These are phyloP conservation scores for Curvularia verruculosa DNA, from an alignment of 2,329 filamentous ascomycete genomes.

Conservation along the genomic window DNA sequence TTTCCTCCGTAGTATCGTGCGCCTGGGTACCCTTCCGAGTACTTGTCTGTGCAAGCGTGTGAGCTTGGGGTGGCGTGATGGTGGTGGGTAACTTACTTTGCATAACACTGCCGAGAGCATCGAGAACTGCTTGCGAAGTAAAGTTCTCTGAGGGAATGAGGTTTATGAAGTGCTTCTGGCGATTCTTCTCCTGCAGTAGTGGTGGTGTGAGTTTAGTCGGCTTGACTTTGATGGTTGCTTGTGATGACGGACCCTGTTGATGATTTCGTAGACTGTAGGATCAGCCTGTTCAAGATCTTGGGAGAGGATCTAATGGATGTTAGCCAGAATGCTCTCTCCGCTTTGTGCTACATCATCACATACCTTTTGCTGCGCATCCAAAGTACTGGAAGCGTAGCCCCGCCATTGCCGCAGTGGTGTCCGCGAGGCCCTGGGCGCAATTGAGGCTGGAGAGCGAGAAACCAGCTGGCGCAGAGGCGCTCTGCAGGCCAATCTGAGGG, in stretches of 20 bases:
- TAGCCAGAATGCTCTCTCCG: background rate
- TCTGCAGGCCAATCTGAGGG: conserved; percentile 49
- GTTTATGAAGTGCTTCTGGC: conserved; percentile 98
- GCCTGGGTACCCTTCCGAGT: conserved; percentile 97
- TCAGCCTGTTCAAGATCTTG: conserved; percentile 83
- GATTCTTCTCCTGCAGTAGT: conserved; percentile 77
- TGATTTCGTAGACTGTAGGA: conserved; percentile 83
- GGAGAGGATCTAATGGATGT: conserved; percentile 70
- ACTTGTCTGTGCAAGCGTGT: conserved; percentile 73
- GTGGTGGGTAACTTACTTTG: conserved; percentile 59
- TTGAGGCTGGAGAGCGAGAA: conserved; percentile 31
- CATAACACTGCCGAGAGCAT: conserved; percentile 76
- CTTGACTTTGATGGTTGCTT: conserved; percentile 15
- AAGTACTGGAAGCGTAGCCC: conserved; percentile 51
- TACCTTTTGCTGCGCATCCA: conserved; percentile 58
- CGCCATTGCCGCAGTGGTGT: conserved; percentile 47
- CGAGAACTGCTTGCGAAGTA: conserved; percentile 96
- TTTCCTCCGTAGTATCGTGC: conserved; percentile 99
- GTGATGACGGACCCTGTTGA: conserved; percentile 73
- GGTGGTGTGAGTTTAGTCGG: conserved; percentile 24
- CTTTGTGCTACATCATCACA: background rate
- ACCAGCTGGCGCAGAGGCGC: conserved; percentile 47
- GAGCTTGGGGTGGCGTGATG: conserved; percentile 59
- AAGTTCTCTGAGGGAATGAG: conserved; percentile 99
- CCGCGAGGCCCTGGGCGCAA: conserved; percentile 38